Evolutionary conservation across 345 rosid genomes (phyloP).

Genomic region (Hirschfeldia incana): DNA sequence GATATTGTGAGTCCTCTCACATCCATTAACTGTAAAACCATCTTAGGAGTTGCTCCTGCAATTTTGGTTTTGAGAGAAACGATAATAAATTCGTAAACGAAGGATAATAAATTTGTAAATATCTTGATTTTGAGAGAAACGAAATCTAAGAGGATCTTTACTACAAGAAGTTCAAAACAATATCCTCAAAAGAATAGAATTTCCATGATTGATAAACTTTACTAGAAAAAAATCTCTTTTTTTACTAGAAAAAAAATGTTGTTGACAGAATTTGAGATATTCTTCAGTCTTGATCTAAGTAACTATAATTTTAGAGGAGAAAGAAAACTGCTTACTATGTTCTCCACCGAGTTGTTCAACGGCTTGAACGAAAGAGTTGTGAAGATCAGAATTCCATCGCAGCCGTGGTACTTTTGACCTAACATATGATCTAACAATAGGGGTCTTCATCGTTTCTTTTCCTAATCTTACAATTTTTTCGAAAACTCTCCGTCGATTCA

Average conservation of each 20-base stretch:
- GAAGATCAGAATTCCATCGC: conserved; percentile 84
- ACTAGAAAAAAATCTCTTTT: not conserved
- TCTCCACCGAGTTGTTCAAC: conserved; percentile 83
- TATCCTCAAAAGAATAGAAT: not conserved
- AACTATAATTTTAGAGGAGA: not conserved
- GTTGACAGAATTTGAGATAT: not conserved
- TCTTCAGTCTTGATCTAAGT: not conserved
- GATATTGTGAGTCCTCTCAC: conserved; percentile 74
- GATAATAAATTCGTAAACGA: not conserved
- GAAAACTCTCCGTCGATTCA: not conserved
- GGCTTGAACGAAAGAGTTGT: conserved; percentile 68
- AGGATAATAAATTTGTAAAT: not conserved
- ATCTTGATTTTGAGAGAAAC: not conserved
- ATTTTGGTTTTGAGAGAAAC: not conserved
- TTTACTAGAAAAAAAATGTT: not conserved
- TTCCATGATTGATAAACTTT: not conserved
- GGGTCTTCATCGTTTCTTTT: conserved; percentile 19
- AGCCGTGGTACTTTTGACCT: conserved; percentile 79
- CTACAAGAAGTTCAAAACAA: not conserved
- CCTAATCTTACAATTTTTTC: not conserved
- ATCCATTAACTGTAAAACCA: conserved; percentile 80
- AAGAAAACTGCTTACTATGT: conserved; percentile 49
- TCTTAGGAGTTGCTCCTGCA: conserved; percentile 81
- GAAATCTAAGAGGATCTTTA: not conserved
- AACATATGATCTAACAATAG: conserved; percentile 60